A percentile compares a stretch with the other conserved stretches of the same genome.
These are phyloP conservation scores for Globisporangium apiculatum DNA, from an alignment of 352 stramenopile genomes.

Conservation along the genomic window DNA sequence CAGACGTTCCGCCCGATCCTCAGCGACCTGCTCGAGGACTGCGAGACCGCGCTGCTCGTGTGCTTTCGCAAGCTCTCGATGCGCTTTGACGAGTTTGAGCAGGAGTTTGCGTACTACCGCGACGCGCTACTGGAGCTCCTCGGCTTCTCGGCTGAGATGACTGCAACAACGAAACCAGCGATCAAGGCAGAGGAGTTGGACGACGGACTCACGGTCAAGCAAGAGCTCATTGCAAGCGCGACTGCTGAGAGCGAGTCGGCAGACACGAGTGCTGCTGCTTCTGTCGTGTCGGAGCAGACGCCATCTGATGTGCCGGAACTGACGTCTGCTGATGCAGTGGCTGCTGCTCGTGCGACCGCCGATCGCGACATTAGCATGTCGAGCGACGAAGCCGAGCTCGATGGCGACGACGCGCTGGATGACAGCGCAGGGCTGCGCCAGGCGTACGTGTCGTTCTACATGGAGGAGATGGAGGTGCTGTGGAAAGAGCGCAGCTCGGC, in stretches of 20 bases:
- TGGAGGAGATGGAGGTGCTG: constrained; percentile 69
- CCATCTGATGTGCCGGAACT: constrained; percentile 2
- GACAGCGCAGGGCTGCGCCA: constrained; percentile 50
- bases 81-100: constrained; percentile 65
- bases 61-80: constrained; percentile 54
- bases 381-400: constrained; percentile 1
- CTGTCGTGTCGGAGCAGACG: not conserved
- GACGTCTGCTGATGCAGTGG: not conserved
- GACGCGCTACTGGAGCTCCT: constrained; percentile 45
- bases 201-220: constrained; percentile 31
- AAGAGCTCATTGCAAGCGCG: constrained; percentile 27
- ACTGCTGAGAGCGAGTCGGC: constrained; percentile 1
- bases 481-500: constrained; percentile 79
- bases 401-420: constrained; percentile 12
- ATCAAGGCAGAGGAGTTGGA: constrained; percentile 15
- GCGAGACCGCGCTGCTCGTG: constrained; percentile 57
- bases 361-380: not conserved
- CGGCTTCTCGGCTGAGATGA: constrained; percentile 8
- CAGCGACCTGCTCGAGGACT: constrained; percentile 50
- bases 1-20: constrained; percentile 66
- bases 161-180: constrained; percentile 12
- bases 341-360: no score
- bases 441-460: constrained; percentile 74
- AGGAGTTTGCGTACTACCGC: constrained; percentile 79
- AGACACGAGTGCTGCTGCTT: not conserved